A percentile compares a stretch with the other conserved stretches of the same genome.
Evolutionary conservation across 495 filamentous ascomycete species (phyloP).

Genomic region (Thermochaetoides thermophila): DNA sequence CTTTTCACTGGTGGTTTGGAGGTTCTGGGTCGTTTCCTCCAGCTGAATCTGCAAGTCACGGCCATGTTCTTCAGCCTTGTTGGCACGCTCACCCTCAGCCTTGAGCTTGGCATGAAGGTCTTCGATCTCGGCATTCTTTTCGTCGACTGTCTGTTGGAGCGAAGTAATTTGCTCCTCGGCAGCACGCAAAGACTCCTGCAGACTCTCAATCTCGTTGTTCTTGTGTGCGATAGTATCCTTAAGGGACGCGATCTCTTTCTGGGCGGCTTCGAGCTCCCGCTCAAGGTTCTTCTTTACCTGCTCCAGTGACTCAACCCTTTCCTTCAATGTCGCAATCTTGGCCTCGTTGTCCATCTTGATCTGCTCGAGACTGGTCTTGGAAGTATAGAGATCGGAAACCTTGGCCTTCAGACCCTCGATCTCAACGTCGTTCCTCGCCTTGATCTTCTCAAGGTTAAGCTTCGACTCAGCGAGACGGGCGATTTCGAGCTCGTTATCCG

Average conservation of each 20-base stretch:
- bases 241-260: constrained; percentile 15
- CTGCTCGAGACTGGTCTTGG: constrained; percentile 9
- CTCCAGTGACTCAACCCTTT: constrained; percentile 9
- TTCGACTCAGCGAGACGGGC: constrained; percentile 12
- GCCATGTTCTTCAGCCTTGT: constrained; percentile 14
- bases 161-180: constrained; percentile 17
- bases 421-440: constrained; percentile 15
- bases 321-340: constrained; percentile 10
- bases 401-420: constrained; percentile 12
- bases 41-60: constrained; percentile 16
- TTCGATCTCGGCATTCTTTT: constrained; percentile 17
- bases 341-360: constrained; percentile 9
- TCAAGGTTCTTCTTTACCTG: constrained; percentile 14
- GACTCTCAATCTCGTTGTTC: constrained; percentile 15
- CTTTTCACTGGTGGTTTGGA: constrained; percentile 9
- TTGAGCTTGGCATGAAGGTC: constrained; percentile 15
- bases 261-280: constrained; percentile 14
- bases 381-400: constrained; percentile 7
- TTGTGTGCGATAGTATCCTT: constrained; percentile 10
- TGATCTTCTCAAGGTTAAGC: constrained; percentile 13
- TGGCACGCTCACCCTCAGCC: constrained; percentile 12
- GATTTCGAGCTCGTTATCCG: no score
- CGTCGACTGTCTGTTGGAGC: constrained; percentile 18
- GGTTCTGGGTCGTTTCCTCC: constrained; percentile 13
- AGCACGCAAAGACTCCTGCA: constrained; percentile 14